Conservation (phyloP, 306 rosid genomes). For the Coriaria nepalensis region DNA sequence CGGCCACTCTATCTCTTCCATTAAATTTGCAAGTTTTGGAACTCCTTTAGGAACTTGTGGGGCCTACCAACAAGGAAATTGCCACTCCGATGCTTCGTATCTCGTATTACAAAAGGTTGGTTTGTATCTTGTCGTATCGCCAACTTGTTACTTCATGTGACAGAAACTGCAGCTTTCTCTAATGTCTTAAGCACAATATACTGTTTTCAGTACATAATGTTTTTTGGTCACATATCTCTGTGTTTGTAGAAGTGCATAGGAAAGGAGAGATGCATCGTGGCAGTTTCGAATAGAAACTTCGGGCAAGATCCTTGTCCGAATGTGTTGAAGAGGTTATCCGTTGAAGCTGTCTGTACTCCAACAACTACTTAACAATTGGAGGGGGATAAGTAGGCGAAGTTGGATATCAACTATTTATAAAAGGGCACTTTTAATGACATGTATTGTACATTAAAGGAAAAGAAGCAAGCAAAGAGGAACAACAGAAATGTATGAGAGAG, state of each 20-base stretch:
- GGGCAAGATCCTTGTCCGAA: conserved; percentile 91
- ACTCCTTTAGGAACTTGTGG: conserved; percentile 92
- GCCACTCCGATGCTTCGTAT: conserved; percentile 64
- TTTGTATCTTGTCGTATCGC: no score
- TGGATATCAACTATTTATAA: conserved; percentile 5
- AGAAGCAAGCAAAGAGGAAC: conserved; percentile 19
- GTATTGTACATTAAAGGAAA: conserved; percentile 23
- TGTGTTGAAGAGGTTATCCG: conserved; percentile 80
- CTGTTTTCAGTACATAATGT: no score
- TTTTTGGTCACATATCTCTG: background rate
- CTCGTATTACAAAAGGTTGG: conserved; percentile 74
- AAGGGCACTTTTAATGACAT: conserved; percentile 23
- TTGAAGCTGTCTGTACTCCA: conserved; percentile 83
- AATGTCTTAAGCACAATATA: no score
- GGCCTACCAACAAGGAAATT: conserved; percentile 61
- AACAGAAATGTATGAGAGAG: conserved; percentile 18
- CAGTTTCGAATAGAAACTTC: conserved; percentile 76
- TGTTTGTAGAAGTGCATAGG: conserved; percentile 72
- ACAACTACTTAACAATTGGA: conserved; percentile 19
- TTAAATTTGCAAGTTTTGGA: conserved; percentile 91
- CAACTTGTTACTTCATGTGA: background rate
- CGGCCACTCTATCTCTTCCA: conserved; percentile 71
- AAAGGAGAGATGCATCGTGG: conserved; percentile 60
- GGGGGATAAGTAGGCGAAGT: conserved; percentile 30
- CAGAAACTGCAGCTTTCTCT: no score